phyloP scores from a whole-genome alignment of 495 filamentous ascomycete genomes.

The Poronia punctata region DNA sequence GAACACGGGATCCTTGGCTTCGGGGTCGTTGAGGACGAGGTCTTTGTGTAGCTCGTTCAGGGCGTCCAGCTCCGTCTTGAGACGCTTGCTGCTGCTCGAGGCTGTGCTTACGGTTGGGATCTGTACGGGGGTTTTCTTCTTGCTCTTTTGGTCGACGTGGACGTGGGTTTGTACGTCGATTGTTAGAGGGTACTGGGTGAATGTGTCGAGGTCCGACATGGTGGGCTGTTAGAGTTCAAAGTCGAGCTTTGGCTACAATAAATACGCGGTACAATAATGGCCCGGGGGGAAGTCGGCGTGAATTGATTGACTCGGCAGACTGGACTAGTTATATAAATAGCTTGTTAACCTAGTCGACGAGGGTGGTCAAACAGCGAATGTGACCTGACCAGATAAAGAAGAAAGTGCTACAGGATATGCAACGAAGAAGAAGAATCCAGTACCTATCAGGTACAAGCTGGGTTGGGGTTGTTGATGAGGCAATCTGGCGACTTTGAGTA shows the following conservation, averaged over 20 bases:
- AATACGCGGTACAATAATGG: too few species aligned
- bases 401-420: too few species aligned
- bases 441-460: not conserved
- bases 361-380: too few species aligned
- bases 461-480: constrained; percentile 12
- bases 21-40: constrained; percentile 54
- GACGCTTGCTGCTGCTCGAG: constrained; percentile 35
- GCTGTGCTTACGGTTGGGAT: constrained; percentile 51
- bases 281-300: too few species aligned
- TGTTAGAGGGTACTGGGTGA: constrained; percentile 71
- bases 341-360: too few species aligned
- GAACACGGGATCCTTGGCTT: constrained; percentile 48
- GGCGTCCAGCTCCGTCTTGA: constrained; percentile 57
- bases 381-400: too few species aligned
- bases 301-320: too few species aligned
- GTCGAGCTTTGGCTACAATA: not conserved
- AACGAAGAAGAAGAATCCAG: too few species aligned
- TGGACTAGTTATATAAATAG: too few species aligned
- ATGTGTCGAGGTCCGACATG: constrained; percentile 62
- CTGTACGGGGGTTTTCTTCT: constrained; percentile 70
- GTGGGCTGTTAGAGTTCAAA: constrained; percentile 10
- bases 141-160: too few species aligned
- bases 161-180: constrained; percentile 76
- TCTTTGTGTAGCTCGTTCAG: constrained; percentile 75
- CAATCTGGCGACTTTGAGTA: constrained; percentile 26